Percentiles rank a stretch among this genome's conserved stretches.
phyloP scores from a whole-genome alignment of 2,329 filamentous ascomycete species.

The Aspergillus pseudoviridinutans region DNA sequence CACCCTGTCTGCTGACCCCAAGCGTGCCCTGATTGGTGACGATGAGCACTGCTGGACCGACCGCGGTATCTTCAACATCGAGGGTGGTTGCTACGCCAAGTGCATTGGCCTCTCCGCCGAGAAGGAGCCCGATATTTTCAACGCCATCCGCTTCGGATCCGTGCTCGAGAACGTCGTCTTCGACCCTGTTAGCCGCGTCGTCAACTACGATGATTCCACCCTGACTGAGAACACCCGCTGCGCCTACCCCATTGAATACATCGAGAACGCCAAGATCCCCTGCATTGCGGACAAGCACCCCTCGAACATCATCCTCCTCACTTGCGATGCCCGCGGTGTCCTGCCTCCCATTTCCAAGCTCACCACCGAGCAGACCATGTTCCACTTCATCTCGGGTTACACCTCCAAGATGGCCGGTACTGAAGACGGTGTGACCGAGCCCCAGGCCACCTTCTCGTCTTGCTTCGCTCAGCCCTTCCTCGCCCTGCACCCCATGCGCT shows the following conservation, averaged over 20 bases:
- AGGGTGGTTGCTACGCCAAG: constrained; percentile 99
- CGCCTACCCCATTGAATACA: constrained; percentile 99
- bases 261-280: constrained; percentile 97
- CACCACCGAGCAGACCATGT: constrained; percentile 93
- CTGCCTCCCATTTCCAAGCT: constrained; percentile 98
- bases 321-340: constrained; percentile 95
- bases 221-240: constrained; percentile 98
- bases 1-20: constrained; percentile 92
- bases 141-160: constrained; percentile 92
- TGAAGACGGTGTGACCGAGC: constrained; percentile 93
- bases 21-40: constrained; percentile 93
- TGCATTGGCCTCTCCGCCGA: constrained; percentile 94
- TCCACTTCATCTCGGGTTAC: constrained; percentile 99
- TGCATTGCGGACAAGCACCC: constrained; percentile 85
- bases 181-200: constrained; percentile 79
- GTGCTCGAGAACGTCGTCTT: constrained; percentile 99
- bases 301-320: constrained; percentile 95
- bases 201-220: constrained; percentile 93
- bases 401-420: constrained; percentile 99
- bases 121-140: constrained; percentile 98
- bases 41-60: constrained; percentile 99
- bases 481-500: constrained; percentile 97
- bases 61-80: constrained; percentile 96
- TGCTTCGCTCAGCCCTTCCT: constrained; percentile 99
- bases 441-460: constrained; percentile 96